Evolutionary conservation across 441 rosid genomes (phyloP).

Genomic region (Mallotus repandus): DNA sequence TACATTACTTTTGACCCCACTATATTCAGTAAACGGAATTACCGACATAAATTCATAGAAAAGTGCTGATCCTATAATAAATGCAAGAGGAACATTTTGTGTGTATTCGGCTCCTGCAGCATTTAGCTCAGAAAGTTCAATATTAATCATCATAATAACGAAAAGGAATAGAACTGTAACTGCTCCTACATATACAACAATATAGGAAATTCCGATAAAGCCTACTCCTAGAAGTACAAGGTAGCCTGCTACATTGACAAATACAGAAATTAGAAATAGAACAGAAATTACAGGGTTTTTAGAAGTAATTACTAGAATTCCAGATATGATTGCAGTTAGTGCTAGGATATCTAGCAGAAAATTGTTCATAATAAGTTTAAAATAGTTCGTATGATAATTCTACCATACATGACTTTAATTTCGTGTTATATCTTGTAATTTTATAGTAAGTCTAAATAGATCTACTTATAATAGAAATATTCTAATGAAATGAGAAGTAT

Average conservation of each 20-base stretch:
- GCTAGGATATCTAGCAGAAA: neutral
- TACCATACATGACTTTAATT: too few species aligned
- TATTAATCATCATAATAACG: neutral
- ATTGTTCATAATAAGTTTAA: too few species aligned
- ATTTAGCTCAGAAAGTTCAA: neutral
- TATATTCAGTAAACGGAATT: too few species aligned
- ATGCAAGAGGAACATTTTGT: neutral
- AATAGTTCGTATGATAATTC: too few species aligned
- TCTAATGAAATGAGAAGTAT: too few species aligned
- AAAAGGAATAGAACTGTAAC: neutral
- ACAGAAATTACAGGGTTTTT: neutral
- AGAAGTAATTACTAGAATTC: neutral
- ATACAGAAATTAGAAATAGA: neutral
- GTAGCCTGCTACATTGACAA: neutral
- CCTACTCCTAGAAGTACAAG: neutral
- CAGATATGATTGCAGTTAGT: neutral
- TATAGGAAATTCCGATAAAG: neutral
- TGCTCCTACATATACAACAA: neutral
- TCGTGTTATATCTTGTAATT: too few species aligned
- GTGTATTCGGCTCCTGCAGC: neutral
- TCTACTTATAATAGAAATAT: too few species aligned
- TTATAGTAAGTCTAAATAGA: too few species aligned
- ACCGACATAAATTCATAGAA: neutral
- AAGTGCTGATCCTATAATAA: neutral
- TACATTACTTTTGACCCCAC: too few species aligned